Conservation (phyloP, 2,329 filamentous ascomycete genomes). For the Colletotrichum sp. region DNA sequence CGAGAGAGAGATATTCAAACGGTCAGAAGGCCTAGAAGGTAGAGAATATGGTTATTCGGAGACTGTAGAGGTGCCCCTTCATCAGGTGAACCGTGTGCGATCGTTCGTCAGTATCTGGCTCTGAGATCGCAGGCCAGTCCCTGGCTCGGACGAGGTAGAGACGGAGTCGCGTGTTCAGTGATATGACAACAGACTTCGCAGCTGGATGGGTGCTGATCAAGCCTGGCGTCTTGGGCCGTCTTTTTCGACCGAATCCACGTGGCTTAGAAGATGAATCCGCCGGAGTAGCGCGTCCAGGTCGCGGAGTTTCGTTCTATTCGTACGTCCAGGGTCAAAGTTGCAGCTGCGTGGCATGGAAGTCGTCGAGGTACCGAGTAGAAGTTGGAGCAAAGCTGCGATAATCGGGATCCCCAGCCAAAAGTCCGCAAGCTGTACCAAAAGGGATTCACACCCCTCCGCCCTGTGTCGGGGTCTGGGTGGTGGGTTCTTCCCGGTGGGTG, state of each 20-base stretch:
- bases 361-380: neutral
- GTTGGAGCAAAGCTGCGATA: neutral
- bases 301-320: neutral
- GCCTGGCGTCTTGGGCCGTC: neutral
- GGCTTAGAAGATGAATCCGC: neutral
- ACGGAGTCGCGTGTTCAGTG: neutral
- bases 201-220: neutral
- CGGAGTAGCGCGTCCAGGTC: neutral
- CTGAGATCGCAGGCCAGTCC: neutral
- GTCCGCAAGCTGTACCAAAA: neutral
- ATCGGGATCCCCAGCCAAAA: neutral
- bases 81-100: slow-evolving; percentile 7
- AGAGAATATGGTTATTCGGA: neutral
- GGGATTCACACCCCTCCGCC: neutral
- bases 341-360: neutral
- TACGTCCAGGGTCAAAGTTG: neutral
- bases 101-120: neutral
- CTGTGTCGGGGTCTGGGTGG: neutral
- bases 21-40: neutral
- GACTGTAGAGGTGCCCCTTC: neutral
- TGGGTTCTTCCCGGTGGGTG: neutral
- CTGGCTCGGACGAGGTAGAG: neutral
- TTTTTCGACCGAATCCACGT: slow-evolving; percentile 1
- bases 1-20: neutral
- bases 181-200: neutral